A percentile compares a stretch with the other conserved stretches of the same genome.
Conservation (phyloP, 345 rosid genomes). For the Eucalyptus curtisii region DNA sequence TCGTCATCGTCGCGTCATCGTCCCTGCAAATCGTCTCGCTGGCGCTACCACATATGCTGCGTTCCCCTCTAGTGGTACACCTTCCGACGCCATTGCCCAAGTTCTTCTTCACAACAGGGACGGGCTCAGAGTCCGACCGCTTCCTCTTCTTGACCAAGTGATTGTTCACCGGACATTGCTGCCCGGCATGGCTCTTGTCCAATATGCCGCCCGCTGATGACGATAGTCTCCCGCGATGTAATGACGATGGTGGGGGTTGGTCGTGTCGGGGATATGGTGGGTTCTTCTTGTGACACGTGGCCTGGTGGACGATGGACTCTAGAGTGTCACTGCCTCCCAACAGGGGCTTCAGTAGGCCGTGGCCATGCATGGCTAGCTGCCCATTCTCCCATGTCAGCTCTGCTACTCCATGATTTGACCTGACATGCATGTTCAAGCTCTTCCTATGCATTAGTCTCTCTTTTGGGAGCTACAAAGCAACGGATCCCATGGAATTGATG, state of each 20-base stretch:
- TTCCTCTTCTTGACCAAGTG: constrained; percentile 7
- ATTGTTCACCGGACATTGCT: not conserved
- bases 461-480: not conserved
- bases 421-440: not conserved
- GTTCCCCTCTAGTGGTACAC: not conserved
- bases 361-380: constrained; percentile 57
- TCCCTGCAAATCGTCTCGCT: constrained; percentile 11
- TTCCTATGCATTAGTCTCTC: not conserved
- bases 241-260: not conserved
- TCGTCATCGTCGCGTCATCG: constrained; percentile 16
- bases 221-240: not conserved
- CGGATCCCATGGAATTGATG: not conserved
- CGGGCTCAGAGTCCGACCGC: constrained; percentile 1
- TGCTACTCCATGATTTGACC: not conserved
- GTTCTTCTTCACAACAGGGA: not conserved
- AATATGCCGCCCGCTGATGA: not conserved
- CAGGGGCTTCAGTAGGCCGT: constrained; percentile 19
- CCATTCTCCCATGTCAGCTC: constrained; percentile 67
- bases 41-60: constrained; percentile 14
- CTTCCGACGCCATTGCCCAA: not conserved
- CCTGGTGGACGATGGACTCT: constrained; percentile 92
- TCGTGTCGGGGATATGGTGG: not conserved
- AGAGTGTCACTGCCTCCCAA: constrained; percentile 44
- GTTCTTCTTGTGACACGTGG: constrained; percentile 10
- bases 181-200: not conserved